Evolutionary conservation across 2,329 filamentous ascomycete species (phyloP), one percentile per base, ranked within the genome.

Genomic region (Metarhizium robertsii): DNA sequence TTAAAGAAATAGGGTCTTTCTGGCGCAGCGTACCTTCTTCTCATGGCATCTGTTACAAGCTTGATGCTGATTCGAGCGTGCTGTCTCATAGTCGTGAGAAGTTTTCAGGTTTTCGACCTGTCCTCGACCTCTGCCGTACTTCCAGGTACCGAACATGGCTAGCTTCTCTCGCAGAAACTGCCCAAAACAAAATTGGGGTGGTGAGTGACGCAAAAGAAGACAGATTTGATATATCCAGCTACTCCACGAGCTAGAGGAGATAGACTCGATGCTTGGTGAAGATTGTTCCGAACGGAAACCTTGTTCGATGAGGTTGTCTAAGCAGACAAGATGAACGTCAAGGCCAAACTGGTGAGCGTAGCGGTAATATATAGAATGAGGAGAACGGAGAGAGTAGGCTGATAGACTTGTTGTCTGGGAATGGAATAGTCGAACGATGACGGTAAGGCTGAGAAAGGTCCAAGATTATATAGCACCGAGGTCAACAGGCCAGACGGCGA

Each of bases 31-130:
- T 60, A 71, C 70, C 65, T 73, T 73, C 55, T 73, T 73, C 60
- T 70, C 67, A 50, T 72, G 69, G 52, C 71, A 72, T 32, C 69
- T 62, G 50, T 70, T 66, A 60, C 71, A 73, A 2, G 70, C 71
- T 57, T 71, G 69, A 58, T 72, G 71, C 52, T 66, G 66, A 57
- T 67, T 72, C 10, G 69, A 71, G 46, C 70, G 66, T 34, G 70
- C 69, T 30, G 69, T 69, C 34, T n/a, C 61, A 52, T 69, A 71
- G 53, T 73, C 69, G 54, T 67, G 69, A 36, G 67, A 66, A 18
- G 64, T 65, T 43, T 70, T 65, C 52, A 73, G 59, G 55, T 67
- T 69, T 56, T 71, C 69, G 57, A 73, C 65, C 60, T 72, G 64
- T 49, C 67, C 63, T 40, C 68, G 71, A 60, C 71, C 69, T 2